Conservation (phyloP, 176 grass and related monocot species). For the Zea luxurians region DNA sequence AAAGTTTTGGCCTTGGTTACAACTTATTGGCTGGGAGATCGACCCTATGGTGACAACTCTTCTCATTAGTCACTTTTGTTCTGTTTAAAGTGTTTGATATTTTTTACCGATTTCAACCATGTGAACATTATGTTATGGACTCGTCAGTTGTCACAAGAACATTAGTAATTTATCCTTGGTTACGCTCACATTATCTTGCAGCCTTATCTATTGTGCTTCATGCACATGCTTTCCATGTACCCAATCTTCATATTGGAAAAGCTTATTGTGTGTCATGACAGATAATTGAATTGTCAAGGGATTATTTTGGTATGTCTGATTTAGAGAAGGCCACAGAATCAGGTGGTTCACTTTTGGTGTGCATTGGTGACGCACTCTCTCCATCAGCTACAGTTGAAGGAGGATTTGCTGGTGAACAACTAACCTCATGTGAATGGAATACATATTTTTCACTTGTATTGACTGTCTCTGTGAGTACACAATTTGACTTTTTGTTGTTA, state of each 20-base stretch:
- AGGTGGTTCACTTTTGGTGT: conserved; percentile 78
- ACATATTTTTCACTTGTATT: conserved; percentile 4
- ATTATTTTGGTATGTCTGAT: conserved; percentile 87
- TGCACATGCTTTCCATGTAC: conserved; percentile 4
- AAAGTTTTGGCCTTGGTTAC: conserved; percentile 70
- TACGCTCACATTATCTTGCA: conserved; percentile 11
- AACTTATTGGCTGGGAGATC: conserved; percentile 90
- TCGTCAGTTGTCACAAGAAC: neutral
- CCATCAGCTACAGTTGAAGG: conserved; percentile 70
- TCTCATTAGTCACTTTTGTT: neutral
- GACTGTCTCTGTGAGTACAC: neutral
- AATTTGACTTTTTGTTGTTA: conserved; percentile 16
- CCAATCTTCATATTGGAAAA: conserved; percentile 28
- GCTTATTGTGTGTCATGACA: conserved; percentile 38
- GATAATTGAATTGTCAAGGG: conserved; percentile 84
- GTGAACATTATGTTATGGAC: neutral
- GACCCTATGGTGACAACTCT: conserved; percentile 64
- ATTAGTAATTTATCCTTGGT: conserved; percentile 16
- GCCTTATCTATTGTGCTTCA: neutral
- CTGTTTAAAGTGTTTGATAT: neutral
- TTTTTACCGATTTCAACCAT: neutral
- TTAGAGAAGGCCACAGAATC: conserved; percentile 67
- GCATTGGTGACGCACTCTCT: conserved; percentile 86
- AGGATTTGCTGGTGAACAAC: conserved; percentile 76
- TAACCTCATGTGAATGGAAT: conserved; percentile 33